phyloP scores from a whole-genome alignment of 2,329 filamentous ascomycete genomes.

The Paecilomyces sp. region DNA sequence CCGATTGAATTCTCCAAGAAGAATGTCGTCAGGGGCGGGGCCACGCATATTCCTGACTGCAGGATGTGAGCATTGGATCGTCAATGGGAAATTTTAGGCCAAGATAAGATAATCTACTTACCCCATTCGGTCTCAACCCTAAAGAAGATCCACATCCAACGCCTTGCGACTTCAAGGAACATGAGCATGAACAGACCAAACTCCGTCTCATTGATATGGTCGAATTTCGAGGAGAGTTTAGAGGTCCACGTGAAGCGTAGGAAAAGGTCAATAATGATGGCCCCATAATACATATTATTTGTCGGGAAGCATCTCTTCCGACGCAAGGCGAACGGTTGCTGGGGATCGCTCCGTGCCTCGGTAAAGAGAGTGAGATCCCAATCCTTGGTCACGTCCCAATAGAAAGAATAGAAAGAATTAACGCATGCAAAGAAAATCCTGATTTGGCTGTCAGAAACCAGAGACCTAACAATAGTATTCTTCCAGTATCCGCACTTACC shows the following conservation, averaged over 20 bases:
- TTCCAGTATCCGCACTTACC: slow-evolving; percentile 31
- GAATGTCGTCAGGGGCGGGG: slow-evolving; percentile 60
- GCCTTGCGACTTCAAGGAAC: slow-evolving; percentile 73
- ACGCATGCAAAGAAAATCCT: slow-evolving; percentile 69
- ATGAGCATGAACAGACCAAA: slow-evolving; percentile 83
- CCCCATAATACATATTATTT: slow-evolving; percentile 71
- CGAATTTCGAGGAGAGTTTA: slow-evolving; percentile 74
- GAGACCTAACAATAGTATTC: not conserved
- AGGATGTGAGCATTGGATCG: not conserved
- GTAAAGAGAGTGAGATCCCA: slow-evolving; percentile 89
- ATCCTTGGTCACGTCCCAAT: slow-evolving; percentile 94
- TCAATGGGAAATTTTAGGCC: slow-evolving; percentile 4
- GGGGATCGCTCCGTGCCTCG: slow-evolving; percentile 49
- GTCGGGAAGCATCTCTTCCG: slow-evolving; percentile 65
- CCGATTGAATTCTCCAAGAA: slow-evolving; percentile 64
- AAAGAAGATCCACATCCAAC: slow-evolving; percentile 98
- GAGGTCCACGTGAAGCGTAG: slow-evolving; percentile 87
- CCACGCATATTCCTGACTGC: slow-evolving; percentile 48
- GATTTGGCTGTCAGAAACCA: not conserved
- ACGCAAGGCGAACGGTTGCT: slow-evolving; percentile 72
- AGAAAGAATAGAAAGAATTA: slow-evolving; percentile 94
- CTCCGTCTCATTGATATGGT: slow-evolving; percentile 80
- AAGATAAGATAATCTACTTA: slow-evolving; percentile 31
- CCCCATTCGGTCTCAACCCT: slow-evolving; percentile 91
- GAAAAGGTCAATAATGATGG: slow-evolving; percentile 69